Conservation (phyloP, 768 basidiomycete species). For the Psilocybe tampanensis region DNA sequence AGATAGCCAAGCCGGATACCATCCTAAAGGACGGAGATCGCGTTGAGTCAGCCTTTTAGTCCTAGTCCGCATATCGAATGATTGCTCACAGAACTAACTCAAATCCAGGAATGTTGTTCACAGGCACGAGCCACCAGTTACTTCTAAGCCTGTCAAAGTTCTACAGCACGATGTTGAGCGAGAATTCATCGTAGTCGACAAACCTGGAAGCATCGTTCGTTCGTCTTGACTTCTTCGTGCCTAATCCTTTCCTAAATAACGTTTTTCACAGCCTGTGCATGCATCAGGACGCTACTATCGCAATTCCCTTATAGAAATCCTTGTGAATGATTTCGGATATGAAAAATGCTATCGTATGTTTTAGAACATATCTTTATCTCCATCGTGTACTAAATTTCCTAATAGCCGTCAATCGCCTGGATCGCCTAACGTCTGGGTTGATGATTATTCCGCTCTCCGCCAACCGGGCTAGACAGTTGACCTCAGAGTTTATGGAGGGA, state of each 20-base stretch:
- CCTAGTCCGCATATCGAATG: constrained; percentile 12
- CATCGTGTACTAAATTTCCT: constrained; percentile 6
- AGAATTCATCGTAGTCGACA: constrained; percentile 90
- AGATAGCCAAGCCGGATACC: constrained; percentile 75
- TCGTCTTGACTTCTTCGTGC: constrained; percentile 20
- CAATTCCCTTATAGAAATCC: constrained; percentile 86
- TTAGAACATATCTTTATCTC: constrained; percentile 1
- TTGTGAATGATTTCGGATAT: constrained; percentile 83
- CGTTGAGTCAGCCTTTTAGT: constrained; percentile 66
- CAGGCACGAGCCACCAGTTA: constrained; percentile 96
- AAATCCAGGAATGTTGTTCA: constrained; percentile 82
- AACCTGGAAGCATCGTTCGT: constrained; percentile 95
- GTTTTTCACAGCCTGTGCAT: constrained; percentile 74
- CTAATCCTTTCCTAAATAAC: constrained; percentile 11
- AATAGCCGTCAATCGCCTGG: constrained; percentile 92
- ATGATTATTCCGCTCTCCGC: constrained; percentile 89
- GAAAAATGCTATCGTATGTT: constrained; percentile 81
- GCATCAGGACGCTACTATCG: constrained; percentile 88
- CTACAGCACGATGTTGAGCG: constrained; percentile 77
- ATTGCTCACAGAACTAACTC: background rate
- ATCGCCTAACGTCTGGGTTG: constrained; percentile 91
- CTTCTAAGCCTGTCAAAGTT: constrained; percentile 79
- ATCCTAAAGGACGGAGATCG: constrained; percentile 86
- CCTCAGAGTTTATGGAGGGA: constrained; percentile 81
- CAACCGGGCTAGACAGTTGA: constrained; percentile 66